Evolutionary conservation across 768 basidiomycete genomes (phyloP).

Genomic region (Saitozyma sp.): DNA sequence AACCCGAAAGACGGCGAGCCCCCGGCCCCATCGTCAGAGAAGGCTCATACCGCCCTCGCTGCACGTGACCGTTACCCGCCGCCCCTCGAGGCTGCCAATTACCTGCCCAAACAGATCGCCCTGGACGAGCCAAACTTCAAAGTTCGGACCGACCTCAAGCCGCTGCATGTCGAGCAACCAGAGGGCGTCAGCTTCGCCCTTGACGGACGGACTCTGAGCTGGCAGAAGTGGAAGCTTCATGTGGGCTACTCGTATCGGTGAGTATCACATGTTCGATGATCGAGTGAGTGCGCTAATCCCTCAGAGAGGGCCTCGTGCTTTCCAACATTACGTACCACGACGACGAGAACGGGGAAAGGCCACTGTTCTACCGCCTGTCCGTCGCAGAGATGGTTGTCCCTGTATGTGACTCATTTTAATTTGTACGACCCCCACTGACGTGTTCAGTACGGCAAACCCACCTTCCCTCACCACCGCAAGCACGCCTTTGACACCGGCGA

Average conservation of each 20-base stretch:
- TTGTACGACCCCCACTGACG: too few species aligned
- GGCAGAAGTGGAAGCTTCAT: slow-evolving; percentile 88
- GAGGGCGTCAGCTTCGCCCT: slow-evolving; percentile 88
- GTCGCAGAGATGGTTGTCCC: too few species aligned
- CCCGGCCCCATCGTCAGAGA: slow-evolving; percentile 54
- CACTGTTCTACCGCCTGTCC: too few species aligned
- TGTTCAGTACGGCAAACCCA: too few species aligned
- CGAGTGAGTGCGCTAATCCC: too few species aligned
- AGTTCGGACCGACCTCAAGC: slow-evolving; percentile 70
- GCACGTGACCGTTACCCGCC: slow-evolving; percentile 77
- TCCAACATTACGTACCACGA: slow-evolving; percentile 35
- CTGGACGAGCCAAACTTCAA: slow-evolving; percentile 8
- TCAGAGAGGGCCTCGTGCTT: slow-evolving; percentile 33
- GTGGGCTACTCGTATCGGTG: slow-evolving; percentile 68
- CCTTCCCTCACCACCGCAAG: too few species aligned
- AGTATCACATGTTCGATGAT: not conserved
- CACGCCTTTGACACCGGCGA: too few species aligned
- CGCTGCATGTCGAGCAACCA: slow-evolving; percentile 79
- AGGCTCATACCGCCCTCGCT: slow-evolving; percentile 59
- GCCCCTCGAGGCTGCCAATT: slow-evolving; percentile 67
- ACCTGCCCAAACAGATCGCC: slow-evolving; percentile 77
- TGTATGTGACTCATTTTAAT: too few species aligned
- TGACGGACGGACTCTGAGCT: slow-evolving; percentile 72
- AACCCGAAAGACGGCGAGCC: too few species aligned
- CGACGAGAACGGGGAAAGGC: not conserved